Base-by-base conservation (phyloP, 768 basidiomycete species). In the Polyporus arcularius region DNA sequence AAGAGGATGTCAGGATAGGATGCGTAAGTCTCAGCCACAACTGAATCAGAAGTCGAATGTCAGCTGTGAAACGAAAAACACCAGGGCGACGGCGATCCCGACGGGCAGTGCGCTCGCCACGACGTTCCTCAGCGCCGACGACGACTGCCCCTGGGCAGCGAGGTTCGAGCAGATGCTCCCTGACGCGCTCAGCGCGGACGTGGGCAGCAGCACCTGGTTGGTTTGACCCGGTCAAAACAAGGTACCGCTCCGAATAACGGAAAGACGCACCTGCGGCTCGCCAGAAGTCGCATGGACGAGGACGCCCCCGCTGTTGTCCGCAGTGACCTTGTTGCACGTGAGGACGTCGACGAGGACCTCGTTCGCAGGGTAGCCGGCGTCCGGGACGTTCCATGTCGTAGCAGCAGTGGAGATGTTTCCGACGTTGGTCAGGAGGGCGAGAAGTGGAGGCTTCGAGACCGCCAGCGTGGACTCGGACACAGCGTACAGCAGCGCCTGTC, bases 401-500 rank as follows among this genome's bases (percentile, higher is more conserved):
- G 61, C 69, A 21, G 70, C 68, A 12, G 72, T 66, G n/a, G 74
- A 73, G 47, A 68, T 61, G 53, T 68, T 75, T 35, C 85, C 86
- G 40, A 74, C 67, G 71, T 87, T 87, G 4, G 86, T 82, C 61
- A 87, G 68, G 38, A 87, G 78, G 6, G 81, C 72, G 46, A 86
- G 77, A 61, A 88, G 70, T 0, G 86, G 85, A 0, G 79, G 77
- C 64, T 87, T 87, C 41, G 76, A 84, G 38, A 86, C 68, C 1
- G 75, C 80, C 32, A 87, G 69, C 0, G 77, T 72, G 54, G 77
- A 73, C 4, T 73, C 61, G 35, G 78, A 70, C 75, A 62, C 26
- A 26, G 16, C 42, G 15, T 15, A 43, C 21, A 15, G 4, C 2
- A 6, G 42, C 8, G 21, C 21, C 21, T 15, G 42, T 15, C 9